phyloP scores from a whole-genome alignment of 2,329 filamentous ascomycete genomes.

The Tothia fuscella region DNA sequence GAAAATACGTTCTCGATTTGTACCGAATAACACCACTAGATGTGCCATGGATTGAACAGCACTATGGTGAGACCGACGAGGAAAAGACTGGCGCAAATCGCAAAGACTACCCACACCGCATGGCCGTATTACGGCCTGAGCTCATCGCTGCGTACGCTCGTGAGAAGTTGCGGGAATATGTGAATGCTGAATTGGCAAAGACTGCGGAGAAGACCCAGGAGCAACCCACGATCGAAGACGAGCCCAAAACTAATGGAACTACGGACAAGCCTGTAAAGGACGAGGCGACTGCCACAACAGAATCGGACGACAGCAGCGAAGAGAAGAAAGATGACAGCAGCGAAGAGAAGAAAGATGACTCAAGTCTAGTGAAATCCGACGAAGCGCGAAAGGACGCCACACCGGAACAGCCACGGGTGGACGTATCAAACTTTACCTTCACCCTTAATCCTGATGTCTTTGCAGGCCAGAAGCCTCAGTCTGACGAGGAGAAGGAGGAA shows the following conservation, averaged over 20 bases:
- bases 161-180: slow-evolving; percentile 77
- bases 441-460: slow-evolving; percentile 91
- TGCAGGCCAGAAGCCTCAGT: slow-evolving; percentile 82
- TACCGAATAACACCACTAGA: slow-evolving; percentile 92
- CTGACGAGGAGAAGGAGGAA: slow-evolving; percentile 76
- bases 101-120: slow-evolving; percentile 78
- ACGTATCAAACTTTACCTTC: slow-evolving; percentile 78
- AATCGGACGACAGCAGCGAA: slow-evolving; percentile 16
- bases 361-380: slow-evolving; percentile 11
- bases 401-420: slow-evolving; percentile 50
- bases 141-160: slow-evolving; percentile 79
- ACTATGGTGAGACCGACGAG: slow-evolving; percentile 34
- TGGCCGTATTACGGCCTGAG: slow-evolving; percentile 87
- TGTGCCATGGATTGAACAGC: slow-evolving; percentile 78
- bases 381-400: slow-evolving; percentile 21
- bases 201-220: slow-evolving; percentile 18
- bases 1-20: slow-evolving; percentile 94
- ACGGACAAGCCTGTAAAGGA: slow-evolving; percentile 23
- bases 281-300: slow-evolving; percentile 19
- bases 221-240: slow-evolving; percentile 22
- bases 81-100: slow-evolving; percentile 13
- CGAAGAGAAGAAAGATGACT: slow-evolving; percentile 1
- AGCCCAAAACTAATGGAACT: slow-evolving; percentile 28
- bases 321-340: slow-evolving; percentile 17
- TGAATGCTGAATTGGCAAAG: slow-evolving; percentile 57